A percentile compares a stretch with the other conserved stretches of the same genome.
Evolutionary conservation across 2,329 filamentous ascomycete species (phyloP).

Genomic region (Verticillium nonalfalfae): DNA sequence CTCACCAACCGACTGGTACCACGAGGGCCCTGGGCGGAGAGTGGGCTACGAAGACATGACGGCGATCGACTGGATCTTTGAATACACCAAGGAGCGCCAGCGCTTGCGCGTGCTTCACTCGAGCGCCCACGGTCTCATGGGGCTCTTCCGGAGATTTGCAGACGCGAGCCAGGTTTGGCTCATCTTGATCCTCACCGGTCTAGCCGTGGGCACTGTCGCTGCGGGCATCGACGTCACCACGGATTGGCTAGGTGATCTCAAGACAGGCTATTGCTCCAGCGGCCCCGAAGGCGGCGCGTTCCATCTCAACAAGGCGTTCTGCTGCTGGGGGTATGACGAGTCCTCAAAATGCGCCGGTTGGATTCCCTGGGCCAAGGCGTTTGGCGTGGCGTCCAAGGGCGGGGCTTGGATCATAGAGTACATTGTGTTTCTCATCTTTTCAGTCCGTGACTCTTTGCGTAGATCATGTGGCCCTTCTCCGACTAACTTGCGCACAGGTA

Average conservation of each 20-base stretch:
- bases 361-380: constrained; percentile 74
- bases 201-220: constrained; percentile 77
- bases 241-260: constrained; percentile 90
- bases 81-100: constrained; percentile 94
- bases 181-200: constrained; percentile 76
- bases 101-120: constrained; percentile 71
- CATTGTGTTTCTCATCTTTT: constrained; percentile 77
- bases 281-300: constrained; percentile 73
- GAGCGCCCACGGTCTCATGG: constrained; percentile 62
- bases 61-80: constrained; percentile 99
- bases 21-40: constrained; percentile 79
- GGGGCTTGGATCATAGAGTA: constrained; percentile 83
- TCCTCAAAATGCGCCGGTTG: constrained; percentile 78
- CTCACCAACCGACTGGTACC: constrained; percentile 69
- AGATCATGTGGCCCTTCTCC: background rate
- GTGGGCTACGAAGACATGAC: constrained; percentile 95
- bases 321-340: constrained; percentile 87
- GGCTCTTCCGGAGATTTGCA: constrained; percentile 64
- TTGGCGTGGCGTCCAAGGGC: constrained; percentile 58
- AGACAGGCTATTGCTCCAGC: constrained; percentile 80
- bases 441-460: constrained; percentile 45
- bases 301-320: constrained; percentile 87
- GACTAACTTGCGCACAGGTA: constrained; percentile 40
- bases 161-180: constrained; percentile 92
- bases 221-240: constrained; percentile 85